These are phyloP conservation scores for Osmanthus fragrans DNA, from an alignment of 257 asterid genomes.

Conservation along the genomic window DNA sequence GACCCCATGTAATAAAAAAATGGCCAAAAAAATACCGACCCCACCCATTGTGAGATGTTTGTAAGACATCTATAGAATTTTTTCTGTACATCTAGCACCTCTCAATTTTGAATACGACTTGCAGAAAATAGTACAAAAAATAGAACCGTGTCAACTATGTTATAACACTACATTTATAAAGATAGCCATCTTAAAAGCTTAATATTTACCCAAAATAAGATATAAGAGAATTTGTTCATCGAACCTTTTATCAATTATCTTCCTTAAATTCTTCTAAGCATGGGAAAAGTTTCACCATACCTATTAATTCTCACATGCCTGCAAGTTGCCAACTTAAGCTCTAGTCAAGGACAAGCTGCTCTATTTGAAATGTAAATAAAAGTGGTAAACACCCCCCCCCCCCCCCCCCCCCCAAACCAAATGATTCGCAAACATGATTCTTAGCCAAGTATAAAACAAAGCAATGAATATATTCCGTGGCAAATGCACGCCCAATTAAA, in stretches of 20 bases:
- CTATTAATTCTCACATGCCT: neutral
- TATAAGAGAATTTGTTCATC: neutral
- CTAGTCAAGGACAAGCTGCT: neutral
- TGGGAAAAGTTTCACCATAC: neutral
- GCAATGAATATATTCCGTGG: neutral
- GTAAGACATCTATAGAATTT: no score
- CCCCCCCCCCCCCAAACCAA: neutral
- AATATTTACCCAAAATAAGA: neutral
- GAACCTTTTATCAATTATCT: neutral
- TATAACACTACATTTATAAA: neutral
- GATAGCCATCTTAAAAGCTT: neutral
- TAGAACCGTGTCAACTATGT: neutral
- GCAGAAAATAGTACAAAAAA: neutral
- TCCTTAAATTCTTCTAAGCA: neutral
- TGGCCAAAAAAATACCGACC: no score
- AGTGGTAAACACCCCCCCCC: neutral
- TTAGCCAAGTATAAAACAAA: neutral
- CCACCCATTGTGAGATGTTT: no score
- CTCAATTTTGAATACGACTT: neutral
- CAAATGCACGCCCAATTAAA: neutral
- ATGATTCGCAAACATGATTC: neutral
- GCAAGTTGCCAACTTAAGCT: neutral
- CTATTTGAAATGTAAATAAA: neutral
- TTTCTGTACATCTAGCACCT: no score
- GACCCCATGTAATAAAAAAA: no score